Percentiles rank a stretch among this genome's conserved stretches.
Conservation (phyloP, 2,329 filamentous ascomycete genomes). For the Hyphodiscus sp. region DNA sequence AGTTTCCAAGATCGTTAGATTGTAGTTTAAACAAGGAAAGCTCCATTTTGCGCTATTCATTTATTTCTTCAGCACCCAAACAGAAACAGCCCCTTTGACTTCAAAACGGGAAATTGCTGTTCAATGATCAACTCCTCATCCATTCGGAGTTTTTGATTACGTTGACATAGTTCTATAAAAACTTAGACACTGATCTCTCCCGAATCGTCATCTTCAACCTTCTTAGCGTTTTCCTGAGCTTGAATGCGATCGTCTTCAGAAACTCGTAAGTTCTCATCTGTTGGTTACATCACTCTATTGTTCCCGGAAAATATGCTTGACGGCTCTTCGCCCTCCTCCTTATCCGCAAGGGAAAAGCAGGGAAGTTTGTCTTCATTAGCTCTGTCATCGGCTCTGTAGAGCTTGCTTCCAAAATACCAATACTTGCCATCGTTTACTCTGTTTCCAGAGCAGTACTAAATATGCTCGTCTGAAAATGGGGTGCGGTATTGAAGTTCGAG, state of each 20-base stretch:
- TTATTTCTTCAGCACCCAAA: too few species aligned
- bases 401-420: conserved; percentile 7
- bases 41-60: too few species aligned
- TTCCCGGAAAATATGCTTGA: too few species aligned
- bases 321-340: background rate
- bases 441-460: conserved; percentile 17
- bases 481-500: conserved; percentile 17
- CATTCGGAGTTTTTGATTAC: too few species aligned
- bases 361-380: conserved; percentile 11
- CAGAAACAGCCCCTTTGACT: too few species aligned
- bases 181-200: conserved; percentile 91
- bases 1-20: background rate
- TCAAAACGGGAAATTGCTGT: too few species aligned
- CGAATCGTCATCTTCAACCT: conserved; percentile 83
- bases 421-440: conserved; percentile 15
- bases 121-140: too few species aligned
- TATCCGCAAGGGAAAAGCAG: conserved; percentile 6
- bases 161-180: too few species aligned
- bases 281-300: too few species aligned
- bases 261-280: conserved; percentile 36
- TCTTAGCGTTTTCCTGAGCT: conserved; percentile 90
- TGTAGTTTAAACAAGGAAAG: background rate
- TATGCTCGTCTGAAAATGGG: conserved; percentile 22
- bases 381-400: conserved; percentile 21
- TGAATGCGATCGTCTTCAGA: conserved; percentile 97